phyloP scores from a whole-genome alignment of 805 yeast species.

The Yamadazyma ubonensis region DNA sequence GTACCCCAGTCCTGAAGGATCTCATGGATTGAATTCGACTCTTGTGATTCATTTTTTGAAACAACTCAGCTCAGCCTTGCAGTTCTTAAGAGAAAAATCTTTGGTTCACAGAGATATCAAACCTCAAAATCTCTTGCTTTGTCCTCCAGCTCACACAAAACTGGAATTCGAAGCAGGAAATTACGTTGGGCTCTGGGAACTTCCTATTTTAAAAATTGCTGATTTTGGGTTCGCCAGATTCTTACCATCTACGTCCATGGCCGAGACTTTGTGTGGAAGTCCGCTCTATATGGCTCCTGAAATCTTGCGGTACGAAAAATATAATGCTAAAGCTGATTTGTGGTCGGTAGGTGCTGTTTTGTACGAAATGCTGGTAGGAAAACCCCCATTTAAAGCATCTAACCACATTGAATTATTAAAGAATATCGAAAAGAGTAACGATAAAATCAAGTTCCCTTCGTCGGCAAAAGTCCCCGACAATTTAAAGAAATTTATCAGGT shows the following conservation, averaged over 20 bases:
- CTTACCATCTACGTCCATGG: constrained; percentile 88
- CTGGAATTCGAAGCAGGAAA: constrained; percentile 55
- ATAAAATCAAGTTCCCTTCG: constrained; percentile 73
- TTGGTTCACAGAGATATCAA: constrained; percentile 94
- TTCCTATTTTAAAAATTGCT: constrained; percentile 90
- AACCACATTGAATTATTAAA: constrained; percentile 88
- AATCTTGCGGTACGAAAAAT: constrained; percentile 88
- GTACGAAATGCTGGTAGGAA: constrained; percentile 95
- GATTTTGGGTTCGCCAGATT: constrained; percentile 98
- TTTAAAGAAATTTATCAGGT: constrained; percentile 67
- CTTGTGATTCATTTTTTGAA: constrained; percentile 81
- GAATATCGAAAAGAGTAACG: constrained; percentile 80
- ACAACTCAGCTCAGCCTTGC: constrained; percentile 81
- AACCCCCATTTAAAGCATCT: constrained; percentile 91
- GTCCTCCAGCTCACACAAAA: constrained; percentile 75
- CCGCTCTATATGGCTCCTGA: constrained; percentile 99
- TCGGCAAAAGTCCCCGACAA: constrained; percentile 62
- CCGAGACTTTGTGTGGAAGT: constrained; percentile 96
- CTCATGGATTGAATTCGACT: constrained; percentile 76
- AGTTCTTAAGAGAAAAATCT: constrained; percentile 77
- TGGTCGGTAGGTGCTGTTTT: constrained; percentile 98
- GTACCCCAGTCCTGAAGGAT: constrained; percentile 78
- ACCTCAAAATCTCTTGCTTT: constrained; percentile 83
- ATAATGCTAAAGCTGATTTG: constrained; percentile 94
- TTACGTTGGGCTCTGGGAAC: constrained; percentile 78